Percentiles rank a stretch among this genome's conserved stretches.
Conservation (phyloP, 495 filamentous ascomycete species). For the Neurospora sp. region DNA sequence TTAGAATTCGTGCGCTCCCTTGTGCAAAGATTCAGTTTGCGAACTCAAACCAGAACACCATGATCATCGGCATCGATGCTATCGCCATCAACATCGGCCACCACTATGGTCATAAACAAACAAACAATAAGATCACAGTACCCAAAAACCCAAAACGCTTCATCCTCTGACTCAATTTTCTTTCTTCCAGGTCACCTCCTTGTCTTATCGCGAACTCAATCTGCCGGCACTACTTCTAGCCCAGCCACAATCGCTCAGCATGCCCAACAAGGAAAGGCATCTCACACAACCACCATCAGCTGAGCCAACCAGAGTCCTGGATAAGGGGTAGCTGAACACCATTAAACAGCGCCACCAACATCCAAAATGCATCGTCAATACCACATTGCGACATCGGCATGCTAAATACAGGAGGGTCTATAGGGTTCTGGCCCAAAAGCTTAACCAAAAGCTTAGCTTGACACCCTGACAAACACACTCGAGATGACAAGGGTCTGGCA, state of each 20-base stretch:
- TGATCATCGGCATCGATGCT: background rate
- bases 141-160: background rate
- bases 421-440: background rate
- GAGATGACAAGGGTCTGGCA: background rate
- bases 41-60: background rate
- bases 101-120: background rate
- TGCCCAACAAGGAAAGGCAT: background rate
- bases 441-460: background rate
- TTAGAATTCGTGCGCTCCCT: background rate
- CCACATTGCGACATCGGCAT: background rate
- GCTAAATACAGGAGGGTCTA: background rate
- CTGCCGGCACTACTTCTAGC: background rate
- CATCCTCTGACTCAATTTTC: background rate
- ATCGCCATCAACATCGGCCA: background rate
- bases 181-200: background rate
- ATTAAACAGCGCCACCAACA: background rate
- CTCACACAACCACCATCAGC: background rate
- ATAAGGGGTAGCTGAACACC: background rate
- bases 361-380: background rate
- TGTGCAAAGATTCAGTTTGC: background rate
- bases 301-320: background rate
- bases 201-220: background rate
- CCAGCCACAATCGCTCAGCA: background rate
- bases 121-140: background rate
- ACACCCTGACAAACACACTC: background rate